Evolutionary conservation across 116 monocot species (phyloP), one percentile per base, ranked within the genome.

Genomic region (Dioscorea cayenensis): DNA sequence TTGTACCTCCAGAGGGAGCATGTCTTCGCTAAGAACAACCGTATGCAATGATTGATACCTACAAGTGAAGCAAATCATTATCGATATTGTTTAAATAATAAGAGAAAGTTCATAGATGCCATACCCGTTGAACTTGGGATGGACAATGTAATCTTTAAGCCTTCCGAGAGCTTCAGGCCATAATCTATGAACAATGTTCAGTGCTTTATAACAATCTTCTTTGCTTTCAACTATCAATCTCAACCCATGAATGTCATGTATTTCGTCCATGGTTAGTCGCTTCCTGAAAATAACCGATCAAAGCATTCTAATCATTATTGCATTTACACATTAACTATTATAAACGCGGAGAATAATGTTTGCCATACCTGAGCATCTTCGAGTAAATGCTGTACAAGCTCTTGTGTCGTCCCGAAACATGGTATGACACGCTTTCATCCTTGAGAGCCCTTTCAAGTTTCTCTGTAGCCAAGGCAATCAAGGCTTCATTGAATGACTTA

Each of bases 1-100:
- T 70, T 95, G 95, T 37, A 95, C 78, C 79, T 95, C 95, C 49
- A 95, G 70, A 58, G 92, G 92, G 52, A 83, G 78, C 38, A 60
- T 67, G 7, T 78, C 76, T 61, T 89, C 78, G 48, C 80, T 78
- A 77, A 84, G 60, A 10, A 95, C 95, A 36, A 92, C 95, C 7
- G 95, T 92, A 80, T 95, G 95, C 14, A 95, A 61, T 19, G 95
- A 95, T 75, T 77, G 87, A 75, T 95, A 95, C 75, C 95, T 95
- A 80, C 60, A 76, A 52, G 18, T 0, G 37, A 66, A 63, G 23
- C 25, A 69, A 17, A 9, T 1, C 17, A 16, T 19, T 5, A 55
- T 18, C 19, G n/a, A 2, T 19, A n/a, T 14, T 11, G 2, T 43
- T 43, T 43, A 43, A 55, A 18, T 5, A n/a, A n/a, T 19, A 51